These are phyloP conservation scores for Rhizopus microsporus DNA, from an alignment of 371 early-diverging fungal species.

Conservation along the genomic window DNA sequence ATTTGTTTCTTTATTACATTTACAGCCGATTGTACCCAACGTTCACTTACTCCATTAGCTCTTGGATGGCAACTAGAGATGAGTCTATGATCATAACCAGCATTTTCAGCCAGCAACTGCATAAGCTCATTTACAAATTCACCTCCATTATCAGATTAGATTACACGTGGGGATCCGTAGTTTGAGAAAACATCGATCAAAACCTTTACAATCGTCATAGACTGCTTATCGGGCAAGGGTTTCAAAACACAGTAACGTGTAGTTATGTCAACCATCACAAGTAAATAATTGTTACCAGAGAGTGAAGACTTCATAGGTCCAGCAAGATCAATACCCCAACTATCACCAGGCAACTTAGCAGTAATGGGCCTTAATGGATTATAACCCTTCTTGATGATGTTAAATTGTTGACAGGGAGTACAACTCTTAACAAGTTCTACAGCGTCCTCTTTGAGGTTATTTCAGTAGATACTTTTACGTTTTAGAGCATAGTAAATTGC, in stretches of 20 bases:
- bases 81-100: constrained; percentile 1
- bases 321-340: constrained; percentile 23
- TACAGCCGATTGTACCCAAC: not conserved
- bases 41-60: not conserved
- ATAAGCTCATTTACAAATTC: constrained; percentile 2
- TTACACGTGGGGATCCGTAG: no score
- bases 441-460: no score
- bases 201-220: no score
- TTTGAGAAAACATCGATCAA: no score
- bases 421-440: no score
- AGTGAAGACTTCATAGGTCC: constrained; percentile 19
- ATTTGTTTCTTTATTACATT: constrained; percentile 3
- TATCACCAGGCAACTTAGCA: constrained; percentile 10
- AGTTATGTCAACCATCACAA: not conserved
- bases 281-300: constrained; percentile 7
- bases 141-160: no score
- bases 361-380: constrained; percentile 11
- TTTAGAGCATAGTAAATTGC: no score
- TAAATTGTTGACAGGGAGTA: no score
- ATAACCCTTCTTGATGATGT: constrained; percentile 3
- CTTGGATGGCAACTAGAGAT: constrained; percentile 1
- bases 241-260: constrained; percentile 4
- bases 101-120: not conserved
- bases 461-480: no score
- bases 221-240: constrained; percentile 7